phyloP scores from a whole-genome alignment of 2,329 filamentous ascomycete genomes.

The Huntiella decipiens region DNA sequence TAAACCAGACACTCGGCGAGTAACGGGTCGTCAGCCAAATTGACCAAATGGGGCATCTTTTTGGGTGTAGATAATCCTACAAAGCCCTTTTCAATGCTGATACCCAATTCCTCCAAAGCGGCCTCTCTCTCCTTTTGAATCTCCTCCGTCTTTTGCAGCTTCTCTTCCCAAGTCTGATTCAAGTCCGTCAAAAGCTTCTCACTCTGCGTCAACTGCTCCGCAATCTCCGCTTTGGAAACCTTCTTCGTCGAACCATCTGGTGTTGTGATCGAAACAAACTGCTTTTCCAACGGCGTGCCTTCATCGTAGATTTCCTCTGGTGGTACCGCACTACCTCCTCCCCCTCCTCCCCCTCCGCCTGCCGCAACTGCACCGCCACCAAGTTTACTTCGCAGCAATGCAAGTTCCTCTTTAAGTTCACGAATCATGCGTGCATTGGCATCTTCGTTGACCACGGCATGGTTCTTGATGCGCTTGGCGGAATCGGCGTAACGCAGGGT shows the following conservation, averaged over 20 bases:
- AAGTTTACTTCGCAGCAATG: slow-evolving; percentile 70
- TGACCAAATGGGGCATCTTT: slow-evolving; percentile 98
- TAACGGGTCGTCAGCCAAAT: slow-evolving; percentile 83
- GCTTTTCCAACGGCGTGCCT: slow-evolving; percentile 80
- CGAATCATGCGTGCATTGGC: slow-evolving; percentile 97
- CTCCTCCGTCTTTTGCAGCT: slow-evolving; percentile 80
- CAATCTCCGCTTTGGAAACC: slow-evolving; percentile 95
- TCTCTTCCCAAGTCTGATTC: slow-evolving; percentile 98
- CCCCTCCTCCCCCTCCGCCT: slow-evolving; percentile 22
- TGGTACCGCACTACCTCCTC: slow-evolving; percentile 28
- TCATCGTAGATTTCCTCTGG: slow-evolving; percentile 76
- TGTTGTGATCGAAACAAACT: slow-evolving; percentile 86
- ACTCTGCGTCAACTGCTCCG: slow-evolving; percentile 85
- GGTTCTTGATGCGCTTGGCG: slow-evolving; percentile 98
- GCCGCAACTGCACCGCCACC: slow-evolving; percentile 33
- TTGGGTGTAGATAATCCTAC: slow-evolving; percentile 90
- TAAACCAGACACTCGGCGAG: slow-evolving; percentile 93
- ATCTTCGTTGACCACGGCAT: slow-evolving; percentile 96
- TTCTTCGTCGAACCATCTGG: slow-evolving; percentile 76
- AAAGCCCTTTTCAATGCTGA: slow-evolving; percentile 97
- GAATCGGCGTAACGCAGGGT: slow-evolving; percentile 93
- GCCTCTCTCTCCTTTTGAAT: slow-evolving; percentile 96
- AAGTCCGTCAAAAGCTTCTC: slow-evolving; percentile 92
- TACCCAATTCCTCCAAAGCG: slow-evolving; percentile 86
- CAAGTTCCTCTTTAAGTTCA: slow-evolving; percentile 87